Base-by-base conservation (phyloP, 495 filamentous ascomycete genomes). In the Rostrohypoxylon terebratum region DNA sequence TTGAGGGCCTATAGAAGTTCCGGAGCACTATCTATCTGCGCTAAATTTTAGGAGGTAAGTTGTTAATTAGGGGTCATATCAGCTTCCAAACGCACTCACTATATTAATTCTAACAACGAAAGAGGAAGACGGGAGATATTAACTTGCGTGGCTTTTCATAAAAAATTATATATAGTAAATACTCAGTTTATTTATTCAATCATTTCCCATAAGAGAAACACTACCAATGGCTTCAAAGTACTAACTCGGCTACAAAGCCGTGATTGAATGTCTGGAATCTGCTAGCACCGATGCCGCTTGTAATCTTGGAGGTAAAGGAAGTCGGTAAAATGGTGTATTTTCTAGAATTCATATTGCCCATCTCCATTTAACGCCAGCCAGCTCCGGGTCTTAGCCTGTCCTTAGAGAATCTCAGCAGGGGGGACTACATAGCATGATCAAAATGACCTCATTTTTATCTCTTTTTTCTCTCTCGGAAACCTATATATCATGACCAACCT, bases 311-410 rank as follows among this genome's bases (percentile, higher is more conserved):
- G 20, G n/a, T 42, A 14, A 44, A 33, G 11, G 0, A 21, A 14
- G 44, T 13, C 13, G 25, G 4, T 45, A 9, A 11, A 31, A 42
- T n/a, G 20, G 20, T n/a, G 18, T 9, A 34, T 33, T 34, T 36
- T 47, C 21, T 72, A 64, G 28, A 72, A 59, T 60, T 63, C 51
- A 45, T 10, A 68, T 42, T 63, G 47, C 45, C 63, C 33, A 63
- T 68, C 45, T 59, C 38, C 58, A 59, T 21, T 58, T 54, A 72
- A 72, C 69, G 69, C 69, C 69, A 63, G 53, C 59, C 69, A 68
- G 69, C 69, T 68, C 64, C 59, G 69, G 63, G 64, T 20, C 59
- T 63, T 25, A 59, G 51, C 66, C 59, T 40, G 62, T 63, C 40
- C 63, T 16, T 45, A 65, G 50, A 66, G 40, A 63, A 65, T 44